Evolutionary conservation across 208 protist genomes (phyloP).

Genomic region (Phytomonas sp.): DNA sequence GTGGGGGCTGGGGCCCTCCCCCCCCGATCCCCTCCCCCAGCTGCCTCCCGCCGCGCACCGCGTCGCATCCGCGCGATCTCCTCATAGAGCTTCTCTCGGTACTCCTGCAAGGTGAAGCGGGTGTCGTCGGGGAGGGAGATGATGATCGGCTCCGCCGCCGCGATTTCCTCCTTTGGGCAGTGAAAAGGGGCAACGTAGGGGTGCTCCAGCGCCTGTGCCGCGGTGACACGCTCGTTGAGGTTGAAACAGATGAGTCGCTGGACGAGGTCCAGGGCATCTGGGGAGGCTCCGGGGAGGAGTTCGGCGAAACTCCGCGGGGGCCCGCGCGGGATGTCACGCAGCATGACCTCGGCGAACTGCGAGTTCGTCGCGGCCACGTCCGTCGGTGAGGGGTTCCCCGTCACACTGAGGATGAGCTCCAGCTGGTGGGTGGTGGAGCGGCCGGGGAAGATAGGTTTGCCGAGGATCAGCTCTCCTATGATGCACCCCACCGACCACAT

Average conservation of each 20-base stretch:
- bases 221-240: constrained; percentile 91
- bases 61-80: constrained; percentile 66
- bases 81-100: constrained; percentile 88
- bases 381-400: constrained; percentile 69
- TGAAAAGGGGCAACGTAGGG: constrained; percentile 92
- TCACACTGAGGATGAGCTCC: constrained; percentile 92
- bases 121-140: constrained; percentile 92
- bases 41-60: constrained; percentile 19
- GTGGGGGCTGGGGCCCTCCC: neutral
- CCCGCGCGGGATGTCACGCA: constrained; percentile 74
- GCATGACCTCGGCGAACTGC: constrained; percentile 92
- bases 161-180: constrained; percentile 79
- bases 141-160: constrained; percentile 67
- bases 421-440: constrained; percentile 96
- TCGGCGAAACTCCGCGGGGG: constrained; percentile 68
- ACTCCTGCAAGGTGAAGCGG: constrained; percentile 91
- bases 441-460: constrained; percentile 94
- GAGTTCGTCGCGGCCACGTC: constrained; percentile 93
- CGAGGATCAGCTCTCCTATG: constrained; percentile 92
- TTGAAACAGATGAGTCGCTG: constrained; percentile 94
- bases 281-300: constrained; percentile 85
- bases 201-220: constrained; percentile 89
- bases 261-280: constrained; percentile 92
- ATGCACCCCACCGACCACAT: constrained; percentile 99
- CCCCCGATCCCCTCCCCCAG: constrained; percentile 3